Percentiles rank a stretch among this genome's conserved stretches.
Conservation (phyloP, 306 rosid species). For the Quercus ilex region DNA sequence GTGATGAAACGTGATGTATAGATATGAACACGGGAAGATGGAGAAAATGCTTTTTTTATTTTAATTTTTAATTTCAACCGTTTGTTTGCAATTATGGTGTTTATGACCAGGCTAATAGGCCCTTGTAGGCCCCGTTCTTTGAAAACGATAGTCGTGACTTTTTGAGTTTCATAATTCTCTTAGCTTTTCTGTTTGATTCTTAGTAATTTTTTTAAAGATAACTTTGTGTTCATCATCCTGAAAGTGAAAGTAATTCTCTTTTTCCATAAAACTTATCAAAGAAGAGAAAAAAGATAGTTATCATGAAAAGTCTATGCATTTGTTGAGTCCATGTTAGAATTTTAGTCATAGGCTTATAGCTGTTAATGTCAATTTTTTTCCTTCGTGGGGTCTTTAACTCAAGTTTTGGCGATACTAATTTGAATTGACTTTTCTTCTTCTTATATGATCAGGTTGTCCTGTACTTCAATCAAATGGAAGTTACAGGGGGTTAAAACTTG, state of each 20-base stretch:
- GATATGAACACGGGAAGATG: neutral
- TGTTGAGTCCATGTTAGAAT: neutral
- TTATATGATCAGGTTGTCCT: slow-evolving; percentile 30
- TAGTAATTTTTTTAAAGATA: no score
- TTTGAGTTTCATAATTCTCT: no score
- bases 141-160: slow-evolving; percentile 1
- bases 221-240: no score
- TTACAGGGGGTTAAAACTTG: slow-evolving; percentile 63
- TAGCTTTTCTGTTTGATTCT: no score
- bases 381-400: neutral
- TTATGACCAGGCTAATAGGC: neutral
- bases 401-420: neutral
- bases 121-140: neutral
- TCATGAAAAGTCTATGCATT: neutral
- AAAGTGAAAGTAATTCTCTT: no score
- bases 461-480: slow-evolving; percentile 56
- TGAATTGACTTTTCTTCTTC: neutral
- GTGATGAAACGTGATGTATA: neutral
- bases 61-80: neutral
- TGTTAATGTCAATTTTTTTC: neutral
- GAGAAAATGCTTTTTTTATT: neutral
- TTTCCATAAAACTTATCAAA: no score
- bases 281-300: no score
- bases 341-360: neutral
- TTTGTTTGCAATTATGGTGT: slow-evolving; percentile 1